Evolutionary conservation across 2,329 filamentous ascomycete genomes (phyloP).

Genomic region (Stemphylium vesicarium): DNA sequence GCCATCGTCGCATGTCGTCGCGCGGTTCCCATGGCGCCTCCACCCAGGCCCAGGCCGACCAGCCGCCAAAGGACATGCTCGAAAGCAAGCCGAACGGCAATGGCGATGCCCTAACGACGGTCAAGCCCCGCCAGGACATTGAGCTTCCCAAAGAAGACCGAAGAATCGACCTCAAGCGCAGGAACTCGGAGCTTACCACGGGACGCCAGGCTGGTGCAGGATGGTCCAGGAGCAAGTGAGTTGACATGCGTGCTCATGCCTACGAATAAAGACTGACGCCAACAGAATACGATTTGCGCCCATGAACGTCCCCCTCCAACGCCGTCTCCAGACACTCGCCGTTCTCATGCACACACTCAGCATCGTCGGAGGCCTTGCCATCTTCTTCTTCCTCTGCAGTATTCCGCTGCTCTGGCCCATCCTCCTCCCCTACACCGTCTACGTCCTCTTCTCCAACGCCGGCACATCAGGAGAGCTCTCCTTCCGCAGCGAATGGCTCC

Average conservation of each 20-base stretch:
- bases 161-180: conserved; percentile 40
- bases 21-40: conserved; percentile 40
- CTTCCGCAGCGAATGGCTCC: conserved; percentile 76
- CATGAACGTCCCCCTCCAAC: conserved; percentile 68
- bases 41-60: conserved; percentile 38
- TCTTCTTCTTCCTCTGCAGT: conserved; percentile 90
- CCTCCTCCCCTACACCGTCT: conserved; percentile 77
- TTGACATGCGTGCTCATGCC: neutral
- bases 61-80: conserved; percentile 44
- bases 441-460: conserved; percentile 80
- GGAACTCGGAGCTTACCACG: conserved; percentile 55
- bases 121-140: conserved; percentile 49
- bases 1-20: conserved; percentile 39
- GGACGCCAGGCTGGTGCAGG: conserved; percentile 61
- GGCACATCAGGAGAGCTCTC: conserved; percentile 76
- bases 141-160: conserved; percentile 37
- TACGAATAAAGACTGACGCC: neutral
- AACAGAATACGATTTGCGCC: conserved; percentile 82
- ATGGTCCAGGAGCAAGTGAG: conserved; percentile 58
- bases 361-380: conserved; percentile 63
- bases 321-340: conserved; percentile 57
- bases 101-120: conserved; percentile 54
- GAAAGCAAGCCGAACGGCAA: conserved; percentile 54
- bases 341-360: conserved; percentile 59
- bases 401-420: conserved; percentile 92